Percentiles rank a stretch among this genome's conserved stretches.
Evolutionary conservation across 768 basidiomycete genomes (phyloP).

Genomic region (Hericium alpestre): DNA sequence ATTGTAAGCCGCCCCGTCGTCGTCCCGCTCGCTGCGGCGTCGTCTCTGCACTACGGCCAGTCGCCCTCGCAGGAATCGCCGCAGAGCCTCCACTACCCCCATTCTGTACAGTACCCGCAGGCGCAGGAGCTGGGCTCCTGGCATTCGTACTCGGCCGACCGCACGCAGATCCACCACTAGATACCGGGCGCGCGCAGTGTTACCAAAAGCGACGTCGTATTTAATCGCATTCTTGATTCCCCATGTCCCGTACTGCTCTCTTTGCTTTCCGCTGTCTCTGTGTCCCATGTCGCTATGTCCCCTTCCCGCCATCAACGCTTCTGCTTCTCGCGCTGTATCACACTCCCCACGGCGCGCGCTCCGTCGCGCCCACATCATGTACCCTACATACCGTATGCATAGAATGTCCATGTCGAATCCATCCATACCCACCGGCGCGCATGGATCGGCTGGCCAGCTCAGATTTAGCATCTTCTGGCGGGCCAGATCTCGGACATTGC

Average conservation of each 20-base stretch:
- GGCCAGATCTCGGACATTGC: no score
- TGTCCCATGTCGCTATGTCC: constrained; percentile 3
- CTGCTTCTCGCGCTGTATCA: constrained; percentile 3
- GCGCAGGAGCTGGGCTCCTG: constrained; percentile 40
- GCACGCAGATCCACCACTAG: constrained; percentile 51
- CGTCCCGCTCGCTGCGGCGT: not conserved
- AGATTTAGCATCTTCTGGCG: not conserved
- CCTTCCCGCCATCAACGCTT: constrained; percentile 9
- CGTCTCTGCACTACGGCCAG: not conserved
- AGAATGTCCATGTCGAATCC: not conserved
- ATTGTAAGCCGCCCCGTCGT: constrained; percentile 3
- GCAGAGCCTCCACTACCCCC: constrained; percentile 9
- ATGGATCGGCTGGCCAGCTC: not conserved
- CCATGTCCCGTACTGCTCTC: not conserved
- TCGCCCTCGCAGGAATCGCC: constrained; percentile 14
- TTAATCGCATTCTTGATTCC: constrained; percentile 5
- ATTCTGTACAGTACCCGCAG: constrained; percentile 13
- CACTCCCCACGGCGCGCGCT: not conserved
- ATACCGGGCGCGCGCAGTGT: constrained; percentile 11
- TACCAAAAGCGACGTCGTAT: constrained; percentile 8
- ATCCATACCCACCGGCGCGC: not conserved
- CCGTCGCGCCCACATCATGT: not conserved
- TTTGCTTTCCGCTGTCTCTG: not conserved
- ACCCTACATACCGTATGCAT: not conserved
- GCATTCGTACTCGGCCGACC: constrained; percentile 59